A percentile compares a stretch with the other conserved stretches of the same genome.
Evolutionary conservation across 805 yeast genomes (phyloP).

Genomic region (Wickerhamiella brachini): DNA sequence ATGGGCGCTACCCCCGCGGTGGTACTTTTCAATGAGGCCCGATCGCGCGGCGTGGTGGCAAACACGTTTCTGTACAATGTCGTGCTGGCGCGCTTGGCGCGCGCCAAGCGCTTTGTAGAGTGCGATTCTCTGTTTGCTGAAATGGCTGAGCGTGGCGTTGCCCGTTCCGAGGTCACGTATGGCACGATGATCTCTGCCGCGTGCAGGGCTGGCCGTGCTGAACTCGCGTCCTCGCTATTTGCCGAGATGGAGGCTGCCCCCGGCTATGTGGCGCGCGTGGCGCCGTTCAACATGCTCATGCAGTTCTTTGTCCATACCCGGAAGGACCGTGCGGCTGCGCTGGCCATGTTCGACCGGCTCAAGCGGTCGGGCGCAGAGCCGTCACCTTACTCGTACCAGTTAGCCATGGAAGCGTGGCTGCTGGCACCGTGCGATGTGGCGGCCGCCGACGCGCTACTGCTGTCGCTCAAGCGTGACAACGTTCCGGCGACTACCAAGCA

Average conservation of each 20-base stretch:
- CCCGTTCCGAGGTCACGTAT: slow-evolving; percentile 23
- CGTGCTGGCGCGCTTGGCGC: slow-evolving; percentile 24
- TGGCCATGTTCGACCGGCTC: slow-evolving; percentile 22
- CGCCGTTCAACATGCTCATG: slow-evolving; percentile 28
- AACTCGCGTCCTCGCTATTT: slow-evolving; percentile 22
- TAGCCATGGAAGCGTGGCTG: slow-evolving; percentile 27
- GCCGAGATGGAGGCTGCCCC: slow-evolving; percentile 25
- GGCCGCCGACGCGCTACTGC: slow-evolving; percentile 24
- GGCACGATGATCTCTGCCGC: slow-evolving; percentile 28
- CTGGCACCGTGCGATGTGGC: slow-evolving; percentile 21
- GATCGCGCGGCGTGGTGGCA: slow-evolving; percentile 17
- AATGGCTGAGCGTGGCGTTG: slow-evolving; percentile 20
- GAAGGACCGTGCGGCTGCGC: slow-evolving; percentile 23
- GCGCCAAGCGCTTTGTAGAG: slow-evolving; percentile 25
- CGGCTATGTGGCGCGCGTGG: slow-evolving; percentile 21
- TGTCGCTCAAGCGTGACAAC: slow-evolving; percentile 21
- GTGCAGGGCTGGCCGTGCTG: slow-evolving; percentile 25
- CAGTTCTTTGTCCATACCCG: slow-evolving; percentile 25
- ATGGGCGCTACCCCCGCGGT: slow-evolving; percentile 18
- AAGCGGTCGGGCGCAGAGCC: slow-evolving; percentile 20
- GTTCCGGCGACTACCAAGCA: slow-evolving; percentile 23
- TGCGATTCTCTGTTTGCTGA: slow-evolving; percentile 22
- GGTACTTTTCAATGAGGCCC: slow-evolving; percentile 23
- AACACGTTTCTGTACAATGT: slow-evolving; percentile 26
- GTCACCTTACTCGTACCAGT: slow-evolving; percentile 28